Evolutionary conservation across 2,329 filamentous ascomycete genomes (phyloP), one percentile per base, ranked within the genome.

Genomic region (Dothideomycetidae sp.): DNA sequence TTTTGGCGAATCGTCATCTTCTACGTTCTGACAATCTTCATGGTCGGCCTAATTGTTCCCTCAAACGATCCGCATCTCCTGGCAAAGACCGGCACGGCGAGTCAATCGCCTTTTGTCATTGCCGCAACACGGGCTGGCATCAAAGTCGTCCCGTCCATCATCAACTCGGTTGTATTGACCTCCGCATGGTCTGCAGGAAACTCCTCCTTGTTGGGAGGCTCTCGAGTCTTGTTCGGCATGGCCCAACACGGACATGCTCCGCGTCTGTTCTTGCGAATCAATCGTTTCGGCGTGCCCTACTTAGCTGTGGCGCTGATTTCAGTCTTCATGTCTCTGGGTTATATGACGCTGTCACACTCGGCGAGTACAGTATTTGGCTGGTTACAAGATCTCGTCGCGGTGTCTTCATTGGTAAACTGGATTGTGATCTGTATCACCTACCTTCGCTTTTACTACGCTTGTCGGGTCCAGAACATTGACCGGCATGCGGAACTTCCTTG

Each of bases 401-500:
- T 67, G 4, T 69, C 66, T 15, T 62, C 66, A 35, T 62, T 73
- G 46, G 73, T 78, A 50, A 69, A 74, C 56, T 78, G 73, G 51
- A 62, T 75, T 40, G 62, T 69, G 52, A 71, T 71, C 53, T 59
- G 59, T 29, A 49, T 67, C 15, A 73, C 68, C 9, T 73, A 71
- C 50, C 55, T 71, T 36, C 64, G 56, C 47, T 73, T 72, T 58
- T 64, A 70, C 56, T 59, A 60, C 21, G 69, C 69, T 1, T 56
- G 58, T 42, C 57, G 61, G 43, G 63, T 55, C 1, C 66, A 68
- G 44, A 60, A 59, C 0, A 31, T 68, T 29, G 60, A 66, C 50
- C 68, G 73, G 39, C 56, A 50, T 12, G 7, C n/a, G 21, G 55
- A 55, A 0, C 56, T 75, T 18, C 70, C 73, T 1, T 76, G 75